Evolutionary conservation across 768 basidiomycete species (phyloP).

Genomic region (Pleurotus pulmonarius): DNA sequence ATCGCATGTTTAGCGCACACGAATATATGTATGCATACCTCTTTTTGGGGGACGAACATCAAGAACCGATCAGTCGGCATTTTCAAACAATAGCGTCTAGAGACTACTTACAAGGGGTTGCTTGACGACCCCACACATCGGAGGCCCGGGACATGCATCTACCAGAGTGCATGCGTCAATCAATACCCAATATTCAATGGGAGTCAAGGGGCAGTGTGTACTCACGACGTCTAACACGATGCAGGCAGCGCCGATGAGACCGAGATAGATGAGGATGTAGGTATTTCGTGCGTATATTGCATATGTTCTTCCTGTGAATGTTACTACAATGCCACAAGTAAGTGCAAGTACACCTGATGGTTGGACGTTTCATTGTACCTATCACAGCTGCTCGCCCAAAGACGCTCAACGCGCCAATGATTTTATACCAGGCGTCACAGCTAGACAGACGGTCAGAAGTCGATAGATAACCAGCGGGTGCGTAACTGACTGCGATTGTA

Average conservation of each 20-base stretch:
- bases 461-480: background rate
- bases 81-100: conserved; percentile 2
- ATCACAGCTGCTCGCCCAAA: conserved; percentile 24
- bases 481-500: background rate
- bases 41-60: background rate
- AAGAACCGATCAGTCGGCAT: background rate
- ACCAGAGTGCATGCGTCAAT: background rate
- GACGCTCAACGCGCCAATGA: conserved; percentile 25
- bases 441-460: conserved; percentile 8
- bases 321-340: background rate
- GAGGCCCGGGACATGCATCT: conserved; percentile 20
- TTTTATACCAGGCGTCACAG: conserved; percentile 22
- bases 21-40: conserved; percentile 5
- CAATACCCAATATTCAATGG: no score
- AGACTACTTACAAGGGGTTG: conserved; percentile 9
- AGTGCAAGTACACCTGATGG: background rate
- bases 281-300: conserved; percentile 20
- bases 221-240: conserved; percentile 22
- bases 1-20: background rate
- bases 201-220: background rate
- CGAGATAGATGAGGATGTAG: conserved; percentile 18
- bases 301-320: conserved; percentile 16
- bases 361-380: conserved; percentile 8
- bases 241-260: conserved; percentile 16
- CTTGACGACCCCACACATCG: conserved; percentile 20